A percentile compares a stretch with the other conserved stretches of the same genome.
These are phyloP conservation scores for Aspergillus aculeatinus DNA, from an alignment of 2,329 filamentous ascomycete species.

Conservation along the genomic window DNA sequence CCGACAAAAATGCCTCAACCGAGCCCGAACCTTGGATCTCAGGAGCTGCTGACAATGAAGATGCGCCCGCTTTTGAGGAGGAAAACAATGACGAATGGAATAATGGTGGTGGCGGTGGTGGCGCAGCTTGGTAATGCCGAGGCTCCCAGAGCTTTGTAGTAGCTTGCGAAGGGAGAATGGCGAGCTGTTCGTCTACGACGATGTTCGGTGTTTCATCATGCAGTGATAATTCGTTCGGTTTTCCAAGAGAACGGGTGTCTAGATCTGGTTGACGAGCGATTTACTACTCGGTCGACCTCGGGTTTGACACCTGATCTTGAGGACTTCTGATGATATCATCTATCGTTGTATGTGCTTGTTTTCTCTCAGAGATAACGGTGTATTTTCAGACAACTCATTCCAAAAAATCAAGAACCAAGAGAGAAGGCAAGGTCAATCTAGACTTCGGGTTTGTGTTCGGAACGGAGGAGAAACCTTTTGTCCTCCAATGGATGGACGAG, in stretches of 20 bases:
- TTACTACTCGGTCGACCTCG: neutral
- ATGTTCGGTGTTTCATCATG: conserved; percentile 5
- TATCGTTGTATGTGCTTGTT: neutral
- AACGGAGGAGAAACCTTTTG: neutral
- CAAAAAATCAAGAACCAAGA: neutral
- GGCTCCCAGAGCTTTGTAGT: neutral
- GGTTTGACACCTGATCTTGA: neutral
- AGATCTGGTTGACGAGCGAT: neutral
- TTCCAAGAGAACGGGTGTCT: neutral
- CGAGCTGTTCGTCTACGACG: conserved; percentile 7
- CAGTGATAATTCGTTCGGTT: neutral
- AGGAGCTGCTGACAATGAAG: neutral
- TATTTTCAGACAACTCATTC: too few relatives aligned
- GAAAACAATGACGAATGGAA: neutral
- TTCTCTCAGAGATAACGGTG: too few relatives aligned
- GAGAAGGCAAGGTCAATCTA: neutral
- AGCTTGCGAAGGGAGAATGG: neutral
- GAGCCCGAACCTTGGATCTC: neutral
- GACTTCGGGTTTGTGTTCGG: neutral
- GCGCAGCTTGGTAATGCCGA: neutral
- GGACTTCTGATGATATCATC: neutral
- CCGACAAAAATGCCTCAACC: conserved; percentile 5
- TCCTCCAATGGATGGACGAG: neutral
- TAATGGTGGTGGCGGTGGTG: neutral
- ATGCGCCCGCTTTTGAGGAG: neutral